phyloP scores from a whole-genome alignment of 306 rosid genomes.

The Lathyrus oleraceus region DNA sequence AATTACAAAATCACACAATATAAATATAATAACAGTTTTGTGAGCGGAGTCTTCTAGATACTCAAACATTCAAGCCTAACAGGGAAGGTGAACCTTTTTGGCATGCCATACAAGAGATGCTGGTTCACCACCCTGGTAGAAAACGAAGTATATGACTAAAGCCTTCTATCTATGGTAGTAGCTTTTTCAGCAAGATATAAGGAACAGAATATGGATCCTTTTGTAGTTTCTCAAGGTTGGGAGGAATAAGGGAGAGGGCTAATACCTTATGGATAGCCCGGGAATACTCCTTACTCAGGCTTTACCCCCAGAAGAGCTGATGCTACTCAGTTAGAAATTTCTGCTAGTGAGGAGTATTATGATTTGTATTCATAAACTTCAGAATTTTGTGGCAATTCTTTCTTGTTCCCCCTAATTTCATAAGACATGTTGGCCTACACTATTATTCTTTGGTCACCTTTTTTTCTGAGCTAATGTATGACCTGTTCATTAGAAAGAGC shows the following conservation, averaged over 20 bases:
- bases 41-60: background rate
- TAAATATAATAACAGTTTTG: background rate
- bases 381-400: background rate
- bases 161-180: slow-evolving; percentile 5
- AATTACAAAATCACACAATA: background rate
- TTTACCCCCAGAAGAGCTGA: background rate
- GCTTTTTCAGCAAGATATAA: background rate
- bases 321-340: background rate
- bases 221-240: background rate
- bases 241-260: background rate
- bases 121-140: background rate
- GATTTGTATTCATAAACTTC: slow-evolving; percentile 1
- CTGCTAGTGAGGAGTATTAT: background rate
- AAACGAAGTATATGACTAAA: background rate
- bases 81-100: background rate
- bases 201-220: background rate
- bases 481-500: background rate
- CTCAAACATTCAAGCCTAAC: background rate
- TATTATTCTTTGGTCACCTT: background rate
- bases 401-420: background rate
- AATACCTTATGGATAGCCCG: background rate
- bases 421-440: background rate
- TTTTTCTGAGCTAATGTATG: background rate
- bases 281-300: background rate
- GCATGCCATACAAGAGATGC: background rate